These are phyloP conservation scores for Candida taoyuanica DNA, from an alignment of 805 yeast genomes.

Conservation along the genomic window DNA sequence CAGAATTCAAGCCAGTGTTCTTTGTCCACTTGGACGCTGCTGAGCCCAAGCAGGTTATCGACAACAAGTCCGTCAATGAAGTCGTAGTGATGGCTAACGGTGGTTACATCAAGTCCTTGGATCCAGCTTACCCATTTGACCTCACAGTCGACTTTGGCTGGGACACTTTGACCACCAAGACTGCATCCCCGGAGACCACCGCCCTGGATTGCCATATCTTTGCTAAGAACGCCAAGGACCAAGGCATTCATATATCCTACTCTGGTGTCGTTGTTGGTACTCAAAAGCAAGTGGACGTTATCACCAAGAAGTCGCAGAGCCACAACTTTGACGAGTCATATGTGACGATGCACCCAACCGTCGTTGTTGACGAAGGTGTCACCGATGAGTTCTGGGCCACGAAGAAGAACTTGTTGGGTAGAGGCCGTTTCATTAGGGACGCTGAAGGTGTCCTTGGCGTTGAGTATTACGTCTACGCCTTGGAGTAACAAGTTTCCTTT, in stretches of 20 bases:
- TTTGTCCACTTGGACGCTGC: conserved; percentile 33
- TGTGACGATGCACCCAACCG: conserved; percentile 43
- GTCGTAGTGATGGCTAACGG: conserved; percentile 30
- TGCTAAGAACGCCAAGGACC: conserved; percentile 40
- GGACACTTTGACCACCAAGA: conserved; percentile 42
- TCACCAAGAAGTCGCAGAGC: conserved; percentile 28
- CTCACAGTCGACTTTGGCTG: conserved; percentile 35
- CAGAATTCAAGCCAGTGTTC: conserved; percentile 33
- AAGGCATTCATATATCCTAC: conserved; percentile 40
- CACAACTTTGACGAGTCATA: conserved; percentile 44
- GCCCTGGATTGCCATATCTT: conserved; percentile 48
- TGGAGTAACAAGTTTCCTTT: conserved; percentile 11
- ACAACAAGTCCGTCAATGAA: conserved; percentile 26
- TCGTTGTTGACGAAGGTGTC: conserved; percentile 38
- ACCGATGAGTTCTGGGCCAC: conserved; percentile 48
- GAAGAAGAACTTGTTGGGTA: conserved; percentile 47
- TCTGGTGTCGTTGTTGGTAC: conserved; percentile 43
- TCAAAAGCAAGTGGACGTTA: conserved; percentile 33
- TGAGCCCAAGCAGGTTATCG: conserved; percentile 29
- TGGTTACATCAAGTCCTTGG: conserved; percentile 36
- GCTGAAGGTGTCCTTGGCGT: conserved; percentile 42
- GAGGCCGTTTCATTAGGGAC: conserved; percentile 54
- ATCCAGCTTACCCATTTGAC: conserved; percentile 35
- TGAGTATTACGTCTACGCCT: conserved; percentile 45
- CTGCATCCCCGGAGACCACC: conserved; percentile 27